phyloP scores from a whole-genome alignment of 148 eudicot genomes.

The Hydrangea macrophylla region DNA sequence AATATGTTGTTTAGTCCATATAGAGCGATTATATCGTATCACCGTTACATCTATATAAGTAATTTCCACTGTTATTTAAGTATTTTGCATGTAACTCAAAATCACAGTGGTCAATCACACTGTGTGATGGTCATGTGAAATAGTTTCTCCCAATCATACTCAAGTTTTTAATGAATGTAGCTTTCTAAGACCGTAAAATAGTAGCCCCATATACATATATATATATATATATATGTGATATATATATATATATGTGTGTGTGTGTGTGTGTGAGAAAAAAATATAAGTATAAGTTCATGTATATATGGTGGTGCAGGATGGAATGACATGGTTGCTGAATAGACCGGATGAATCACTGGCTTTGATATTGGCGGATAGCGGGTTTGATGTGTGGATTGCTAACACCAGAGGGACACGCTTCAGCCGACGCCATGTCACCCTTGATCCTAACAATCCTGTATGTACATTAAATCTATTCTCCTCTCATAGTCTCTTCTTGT shows the following conservation, averaged over 20 bases:
- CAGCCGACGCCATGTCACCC: slow-evolving; percentile 43
- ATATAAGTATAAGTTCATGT: too few relatives aligned
- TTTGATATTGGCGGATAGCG: slow-evolving; percentile 48
- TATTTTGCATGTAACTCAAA: too few relatives aligned
- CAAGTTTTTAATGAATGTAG: too few relatives aligned
- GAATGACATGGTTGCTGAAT: slow-evolving; percentile 56
- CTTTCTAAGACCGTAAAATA: too few relatives aligned
- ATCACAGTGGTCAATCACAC: too few relatives aligned
- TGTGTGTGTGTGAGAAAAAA: background rate
- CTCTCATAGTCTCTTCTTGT: too few relatives aligned
- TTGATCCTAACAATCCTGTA: slow-evolving; percentile 22
- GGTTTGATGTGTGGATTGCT: slow-evolving; percentile 58
- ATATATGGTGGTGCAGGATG: slow-evolving; percentile 35
- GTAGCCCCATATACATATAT: background rate
- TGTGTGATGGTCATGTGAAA: too few relatives aligned
- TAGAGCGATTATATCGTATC: too few relatives aligned
- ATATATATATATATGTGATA: background rate
- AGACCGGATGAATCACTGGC: slow-evolving; percentile 47
- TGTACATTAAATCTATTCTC: background rate
- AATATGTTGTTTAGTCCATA: too few relatives aligned
- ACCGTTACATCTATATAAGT: too few relatives aligned
- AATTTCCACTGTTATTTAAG: too few relatives aligned
- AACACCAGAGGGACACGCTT: slow-evolving; percentile 52
- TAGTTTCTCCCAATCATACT: too few relatives aligned
- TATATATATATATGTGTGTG: background rate